These are phyloP conservation scores for Kwoniella dendrophila DNA, from an alignment of 768 basidiomycete species.

Conservation along the genomic window DNA sequence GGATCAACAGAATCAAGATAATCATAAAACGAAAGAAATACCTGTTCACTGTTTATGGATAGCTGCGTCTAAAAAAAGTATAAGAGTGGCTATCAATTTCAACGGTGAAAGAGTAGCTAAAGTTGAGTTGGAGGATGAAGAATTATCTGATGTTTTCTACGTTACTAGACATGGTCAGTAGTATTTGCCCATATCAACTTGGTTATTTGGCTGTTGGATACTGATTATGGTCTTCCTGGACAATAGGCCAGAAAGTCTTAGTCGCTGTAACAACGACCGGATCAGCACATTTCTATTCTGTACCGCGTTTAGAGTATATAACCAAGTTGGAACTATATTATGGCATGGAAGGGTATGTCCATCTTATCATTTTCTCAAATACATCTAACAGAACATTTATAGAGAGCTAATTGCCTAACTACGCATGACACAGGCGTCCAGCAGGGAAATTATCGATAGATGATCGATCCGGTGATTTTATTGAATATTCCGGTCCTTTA, in stretches of 20 bases:
- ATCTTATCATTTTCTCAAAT: slow-evolving; percentile 2
- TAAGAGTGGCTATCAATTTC: slow-evolving; percentile 63
- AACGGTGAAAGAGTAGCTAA: slow-evolving; percentile 70
- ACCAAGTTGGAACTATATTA: slow-evolving; percentile 43
- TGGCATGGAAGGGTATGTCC: slow-evolving; percentile 36
- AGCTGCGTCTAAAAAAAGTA: slow-evolving; percentile 65
- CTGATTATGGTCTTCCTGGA: not conserved
- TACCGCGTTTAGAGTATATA: slow-evolving; percentile 51
- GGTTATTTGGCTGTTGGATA: not conserved
- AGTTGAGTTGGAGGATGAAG: slow-evolving; percentile 68
- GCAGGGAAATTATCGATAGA: slow-evolving; percentile 54
- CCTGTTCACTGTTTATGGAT: slow-evolving; percentile 60
- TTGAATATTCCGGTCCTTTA: slow-evolving; percentile 50
- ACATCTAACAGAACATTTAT: no score
- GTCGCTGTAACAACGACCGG: slow-evolving; percentile 50
- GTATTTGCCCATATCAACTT: not conserved
- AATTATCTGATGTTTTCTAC: slow-evolving; percentile 60
- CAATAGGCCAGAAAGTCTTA: slow-evolving; percentile 49
- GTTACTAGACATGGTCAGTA: slow-evolving; percentile 67
- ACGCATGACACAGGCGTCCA: slow-evolving; percentile 42
- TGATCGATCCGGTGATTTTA: slow-evolving; percentile 55
- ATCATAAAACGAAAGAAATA: slow-evolving; percentile 42
- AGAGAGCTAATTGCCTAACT: no score
- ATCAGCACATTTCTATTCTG: slow-evolving; percentile 45
- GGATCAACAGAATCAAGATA: slow-evolving; percentile 57